These are phyloP conservation scores for Camelina sativa DNA, from an alignment of 345 rosid genomes.

Conservation along the genomic window DNA sequence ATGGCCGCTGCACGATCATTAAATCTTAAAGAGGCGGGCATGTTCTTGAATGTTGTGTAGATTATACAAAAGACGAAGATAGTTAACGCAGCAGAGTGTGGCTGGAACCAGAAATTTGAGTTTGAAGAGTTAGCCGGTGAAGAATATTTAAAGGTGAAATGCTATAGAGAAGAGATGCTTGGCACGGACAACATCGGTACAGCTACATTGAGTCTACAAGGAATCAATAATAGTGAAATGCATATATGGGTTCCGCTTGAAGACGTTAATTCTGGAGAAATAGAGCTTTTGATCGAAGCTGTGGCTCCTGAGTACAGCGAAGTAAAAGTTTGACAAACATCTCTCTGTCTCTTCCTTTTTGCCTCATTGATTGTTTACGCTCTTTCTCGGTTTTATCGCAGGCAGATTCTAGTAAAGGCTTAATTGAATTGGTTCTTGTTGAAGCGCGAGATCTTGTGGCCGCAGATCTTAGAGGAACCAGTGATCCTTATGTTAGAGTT, in stretches of 20 bases:
- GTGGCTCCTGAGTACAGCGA: slow-evolving; percentile 57
- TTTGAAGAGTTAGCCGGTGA: slow-evolving; percentile 86
- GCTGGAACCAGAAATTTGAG: slow-evolving; percentile 83
- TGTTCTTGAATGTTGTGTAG: slow-evolving; percentile 45
- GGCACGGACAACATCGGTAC: slow-evolving; percentile 85
- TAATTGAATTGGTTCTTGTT: slow-evolving; percentile 83
- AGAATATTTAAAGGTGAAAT: slow-evolving; percentile 79
- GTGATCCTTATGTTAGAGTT: slow-evolving; percentile 96
- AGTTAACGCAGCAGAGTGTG: slow-evolving; percentile 53
- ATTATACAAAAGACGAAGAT: slow-evolving; percentile 67
- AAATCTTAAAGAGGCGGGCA: neutral
- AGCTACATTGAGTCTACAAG: slow-evolving; percentile 88
- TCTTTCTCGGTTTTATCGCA: neutral
- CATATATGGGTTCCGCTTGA: slow-evolving; percentile 93
- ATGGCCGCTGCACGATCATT: neutral
- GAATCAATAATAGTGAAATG: slow-evolving; percentile 66
- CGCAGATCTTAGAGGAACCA: slow-evolving; percentile 96
- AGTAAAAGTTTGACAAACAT: slow-evolving; percentile 48
- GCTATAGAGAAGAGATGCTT: slow-evolving; percentile 72
- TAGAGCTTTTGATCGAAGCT: slow-evolving; percentile 85
- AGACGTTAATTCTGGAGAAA: slow-evolving; percentile 86
- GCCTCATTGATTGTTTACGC: slow-evolving; percentile 32
- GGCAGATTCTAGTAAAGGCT: slow-evolving; percentile 73
- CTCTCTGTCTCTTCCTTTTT: slow-evolving; percentile 26
- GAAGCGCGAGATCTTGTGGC: slow-evolving; percentile 91